Evolutionary conservation across 163 green algal species (phyloP), one percentile per base, ranked within the genome.

Genomic region (Volvox carteri): DNA sequence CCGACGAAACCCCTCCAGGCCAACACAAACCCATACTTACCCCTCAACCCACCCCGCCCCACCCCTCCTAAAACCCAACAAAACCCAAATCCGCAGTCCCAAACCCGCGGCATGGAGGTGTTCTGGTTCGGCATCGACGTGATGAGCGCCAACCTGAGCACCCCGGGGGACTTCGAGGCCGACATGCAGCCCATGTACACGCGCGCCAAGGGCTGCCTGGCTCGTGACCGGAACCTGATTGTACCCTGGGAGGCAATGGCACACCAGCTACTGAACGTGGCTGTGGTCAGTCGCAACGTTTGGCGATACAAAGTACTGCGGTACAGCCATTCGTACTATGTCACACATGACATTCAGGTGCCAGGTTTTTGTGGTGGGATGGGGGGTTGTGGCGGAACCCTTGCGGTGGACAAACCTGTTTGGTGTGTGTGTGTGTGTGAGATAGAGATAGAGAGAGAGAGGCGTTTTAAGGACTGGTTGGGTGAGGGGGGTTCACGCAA

Each of bases 101-200:
- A 83, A 52, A 78, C 58, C 19, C 85, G 58, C 0, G 0, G 25
- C 42, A 78, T 88, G 65, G 44, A 88, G 41, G 58, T 90, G 72
- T 86, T 92, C n/a, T 93, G 90, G 90, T 93, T 84, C 73, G 90
- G 90, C 33, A 87, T 93, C 28, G 76, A 93, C 60, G 87, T 93
- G 48, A 90, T 92, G 35, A 78, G 79, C 65, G 80, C n/a, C 6
- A 56, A 42, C 60, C 75, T 89, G 25, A 86, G 65, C 60, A 44
- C 67, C 28, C 81, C 90, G 0, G 90, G 87, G 0, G 30, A 83
- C 28, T 75, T 92, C 23, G 90, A 93, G 81, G 1, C 25, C 6
- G 84, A 89, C 84, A 65, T 81, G 42, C 62, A 89, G 70, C 23
- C 28, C 52, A 76, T 83, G 33, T 87, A 87, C 84, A 89, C 84